These are phyloP conservation scores for Lasiosphaeris hirsuta DNA, from an alignment of 495 filamentous ascomycete species.

Conservation along the genomic window DNA sequence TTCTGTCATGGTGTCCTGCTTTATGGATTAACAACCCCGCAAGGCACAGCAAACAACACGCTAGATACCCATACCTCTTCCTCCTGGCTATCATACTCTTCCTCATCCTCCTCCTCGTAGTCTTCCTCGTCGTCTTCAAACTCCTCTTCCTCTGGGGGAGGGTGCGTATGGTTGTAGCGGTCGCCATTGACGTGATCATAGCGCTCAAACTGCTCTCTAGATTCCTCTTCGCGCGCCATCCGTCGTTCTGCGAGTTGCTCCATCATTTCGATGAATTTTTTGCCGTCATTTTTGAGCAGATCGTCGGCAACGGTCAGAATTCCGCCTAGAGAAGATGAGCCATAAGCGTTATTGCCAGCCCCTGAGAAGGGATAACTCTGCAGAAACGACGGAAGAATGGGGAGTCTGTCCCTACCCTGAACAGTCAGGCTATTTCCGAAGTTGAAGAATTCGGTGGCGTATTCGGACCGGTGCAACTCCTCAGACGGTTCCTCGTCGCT, in stretches of 20 bases:
- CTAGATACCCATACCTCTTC: slow-evolving; percentile 54
- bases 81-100: slow-evolving; percentile 82
- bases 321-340: slow-evolving; percentile 65
- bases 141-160: slow-evolving; percentile 68
- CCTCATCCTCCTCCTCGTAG: slow-evolving; percentile 80
- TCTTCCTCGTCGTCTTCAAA: slow-evolving; percentile 63
- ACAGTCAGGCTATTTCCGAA: slow-evolving; percentile 97
- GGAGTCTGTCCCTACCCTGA: slow-evolving; percentile 67
- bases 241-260: slow-evolving; percentile 95
- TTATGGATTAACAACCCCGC: slow-evolving; percentile 31
- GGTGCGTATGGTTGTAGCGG: slow-evolving; percentile 44
- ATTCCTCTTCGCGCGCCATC: slow-evolving; percentile 94
- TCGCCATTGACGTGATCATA: slow-evolving; percentile 52
- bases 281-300: slow-evolving; percentile 96
- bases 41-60: slow-evolving; percentile 1
- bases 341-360: slow-evolving; percentile 40
- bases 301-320: slow-evolving; percentile 99
- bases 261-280: slow-evolving; percentile 99
- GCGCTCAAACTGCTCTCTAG: slow-evolving; percentile 64
- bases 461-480: slow-evolving; percentile 60
- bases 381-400: slow-evolving; percentile 36
- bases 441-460: slow-evolving; percentile 82
- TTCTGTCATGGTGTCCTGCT: slow-evolving; percentile 91
- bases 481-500: slow-evolving; percentile 55
- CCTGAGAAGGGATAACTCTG: slow-evolving; percentile 34